Evolutionary conservation across 768 basidiomycete species (phyloP).

Genomic region (Gymnopilus junonius): DNA sequence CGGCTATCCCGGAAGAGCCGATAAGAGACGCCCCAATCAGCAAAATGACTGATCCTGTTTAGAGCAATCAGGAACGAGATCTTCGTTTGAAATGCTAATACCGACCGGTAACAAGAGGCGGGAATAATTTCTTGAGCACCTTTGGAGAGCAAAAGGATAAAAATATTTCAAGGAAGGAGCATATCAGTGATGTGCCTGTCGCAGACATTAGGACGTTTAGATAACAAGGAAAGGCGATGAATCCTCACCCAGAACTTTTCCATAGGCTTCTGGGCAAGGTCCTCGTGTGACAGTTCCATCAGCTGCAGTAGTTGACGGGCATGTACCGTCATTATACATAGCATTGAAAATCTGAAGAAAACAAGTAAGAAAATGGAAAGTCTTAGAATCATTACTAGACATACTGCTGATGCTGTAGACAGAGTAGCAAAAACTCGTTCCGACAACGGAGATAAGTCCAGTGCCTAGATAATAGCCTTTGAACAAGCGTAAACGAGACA

Average conservation of each 20-base stretch:
- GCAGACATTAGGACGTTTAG: background rate
- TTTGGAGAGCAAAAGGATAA: slow-evolving; percentile 76
- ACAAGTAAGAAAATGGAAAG: background rate
- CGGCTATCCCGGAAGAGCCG: slow-evolving; percentile 71
- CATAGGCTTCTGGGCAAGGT: slow-evolving; percentile 81
- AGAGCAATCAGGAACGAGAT: background rate
- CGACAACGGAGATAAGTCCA: slow-evolving; percentile 82
- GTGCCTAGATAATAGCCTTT: slow-evolving; percentile 73
- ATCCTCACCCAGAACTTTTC: slow-evolving; percentile 67
- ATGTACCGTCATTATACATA: slow-evolving; percentile 82
- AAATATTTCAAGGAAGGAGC: slow-evolving; percentile 80
- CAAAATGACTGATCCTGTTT: slow-evolving; percentile 72
- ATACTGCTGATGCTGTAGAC: slow-evolving; percentile 69
- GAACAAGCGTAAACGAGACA: slow-evolving; percentile 69
- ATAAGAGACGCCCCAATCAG: slow-evolving; percentile 82
- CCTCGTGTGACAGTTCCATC: slow-evolving; percentile 64
- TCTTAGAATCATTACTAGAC: slow-evolving; percentile 22
- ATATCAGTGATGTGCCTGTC: slow-evolving; percentile 74
- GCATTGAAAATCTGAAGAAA: slow-evolving; percentile 66
- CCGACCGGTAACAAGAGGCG: slow-evolving; percentile 78
- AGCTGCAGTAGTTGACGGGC: slow-evolving; percentile 56
- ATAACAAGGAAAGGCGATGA: background rate
- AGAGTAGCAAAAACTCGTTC: slow-evolving; percentile 82
- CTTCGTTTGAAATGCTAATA: background rate
- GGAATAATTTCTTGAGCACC: slow-evolving; percentile 69